Evolutionary conservation across 495 filamentous ascomycete genomes (phyloP).

Genomic region (Arthonia radiata): DNA sequence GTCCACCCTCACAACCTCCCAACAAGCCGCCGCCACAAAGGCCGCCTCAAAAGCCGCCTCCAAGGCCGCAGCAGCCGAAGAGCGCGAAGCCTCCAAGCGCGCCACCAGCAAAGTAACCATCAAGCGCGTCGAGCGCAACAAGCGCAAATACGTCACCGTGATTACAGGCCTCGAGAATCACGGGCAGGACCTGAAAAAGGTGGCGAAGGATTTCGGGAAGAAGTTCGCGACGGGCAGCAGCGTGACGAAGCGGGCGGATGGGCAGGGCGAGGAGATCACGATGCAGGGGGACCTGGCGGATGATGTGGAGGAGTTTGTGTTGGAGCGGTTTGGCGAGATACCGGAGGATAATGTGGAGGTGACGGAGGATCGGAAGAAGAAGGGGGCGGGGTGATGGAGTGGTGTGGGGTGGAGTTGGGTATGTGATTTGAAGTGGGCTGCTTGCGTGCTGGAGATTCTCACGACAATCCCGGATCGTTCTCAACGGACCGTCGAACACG

Average conservation of each 20-base stretch:
- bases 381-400: slow-evolving; percentile 15
- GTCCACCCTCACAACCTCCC: slow-evolving; percentile 62
- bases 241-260: slow-evolving; percentile 67
- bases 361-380: slow-evolving; percentile 87
- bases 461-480: no score
- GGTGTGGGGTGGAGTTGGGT: background rate
- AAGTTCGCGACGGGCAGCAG: slow-evolving; percentile 86
- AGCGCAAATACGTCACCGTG: slow-evolving; percentile 85
- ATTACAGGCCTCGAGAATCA: slow-evolving; percentile 75
- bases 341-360: slow-evolving; percentile 87
- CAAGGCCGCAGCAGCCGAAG: slow-evolving; percentile 64
- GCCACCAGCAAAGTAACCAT: slow-evolving; percentile 64
- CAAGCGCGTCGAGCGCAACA: slow-evolving; percentile 93
- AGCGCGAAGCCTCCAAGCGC: slow-evolving; percentile 49
- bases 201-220: slow-evolving; percentile 64
- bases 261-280: slow-evolving; percentile 87
- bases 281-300: slow-evolving; percentile 94
- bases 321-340: slow-evolving; percentile 60
- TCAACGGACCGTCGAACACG: no score
- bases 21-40: slow-evolving; percentile 75
- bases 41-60: slow-evolving; percentile 87
- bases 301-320: slow-evolving; percentile 74
- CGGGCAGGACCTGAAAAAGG: slow-evolving; percentile 76
- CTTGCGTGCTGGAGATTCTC: no score
- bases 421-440: background rate